Conservation (phyloP, 129 eudicot genomes). For the Mikania micrantha region DNA sequence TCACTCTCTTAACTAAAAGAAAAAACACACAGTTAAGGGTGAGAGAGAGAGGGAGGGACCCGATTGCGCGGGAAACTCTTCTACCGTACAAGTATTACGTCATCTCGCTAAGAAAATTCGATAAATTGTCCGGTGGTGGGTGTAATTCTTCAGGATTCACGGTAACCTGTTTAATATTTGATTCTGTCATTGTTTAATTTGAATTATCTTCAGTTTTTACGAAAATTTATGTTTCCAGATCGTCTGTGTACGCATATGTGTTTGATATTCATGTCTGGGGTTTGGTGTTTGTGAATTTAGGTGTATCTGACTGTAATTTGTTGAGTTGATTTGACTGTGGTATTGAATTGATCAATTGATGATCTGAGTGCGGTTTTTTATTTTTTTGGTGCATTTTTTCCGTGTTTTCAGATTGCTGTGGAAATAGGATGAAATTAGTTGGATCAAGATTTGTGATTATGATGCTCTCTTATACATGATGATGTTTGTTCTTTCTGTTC, state of each 20-base stretch:
- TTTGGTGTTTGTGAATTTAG: background rate
- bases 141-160: no score
- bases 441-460: background rate
- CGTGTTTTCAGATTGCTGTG: background rate
- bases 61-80: slow-evolving; percentile 1
- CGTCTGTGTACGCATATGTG: background rate
- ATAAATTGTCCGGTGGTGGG: no score
- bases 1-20: background rate
- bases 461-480: background rate
- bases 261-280: background rate
- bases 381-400: background rate
- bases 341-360: background rate
- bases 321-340: slow-evolving; percentile 1
- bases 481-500: background rate
- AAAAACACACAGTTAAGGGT: background rate
- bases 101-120: background rate
- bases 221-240: background rate
- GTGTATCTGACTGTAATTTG: background rate
- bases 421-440: background rate
- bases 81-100: background rate
- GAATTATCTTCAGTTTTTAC: background rate
- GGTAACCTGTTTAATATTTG: no score
- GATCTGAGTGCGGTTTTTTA: background rate
- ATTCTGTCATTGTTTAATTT: background rate
- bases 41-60: slow-evolving; percentile 1